Percentiles rank a stretch among this genome's conserved stretches.
Conservation (phyloP, 2,329 filamentous ascomycete species). For the Hypocreales sp. region DNA sequence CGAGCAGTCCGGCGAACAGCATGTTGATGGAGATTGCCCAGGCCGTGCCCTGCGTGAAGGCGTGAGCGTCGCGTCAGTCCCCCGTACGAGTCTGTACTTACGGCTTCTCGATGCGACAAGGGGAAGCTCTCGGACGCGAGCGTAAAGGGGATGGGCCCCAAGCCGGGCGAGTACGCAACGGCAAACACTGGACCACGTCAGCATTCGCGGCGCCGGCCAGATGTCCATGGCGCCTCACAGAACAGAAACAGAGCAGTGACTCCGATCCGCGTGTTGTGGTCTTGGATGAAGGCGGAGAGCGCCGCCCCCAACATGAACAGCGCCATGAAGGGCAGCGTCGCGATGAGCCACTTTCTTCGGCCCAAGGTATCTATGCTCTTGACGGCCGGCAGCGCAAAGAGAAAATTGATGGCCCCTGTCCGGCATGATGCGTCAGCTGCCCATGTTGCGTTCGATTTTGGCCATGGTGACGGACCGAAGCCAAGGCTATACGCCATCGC, state of each 20-base stretch:
- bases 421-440: no score
- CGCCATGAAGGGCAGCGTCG: slow-evolving; percentile 27
- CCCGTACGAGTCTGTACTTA: slow-evolving; percentile 6
- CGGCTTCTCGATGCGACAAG: slow-evolving; percentile 29
- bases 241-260: slow-evolving; percentile 22
- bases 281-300: slow-evolving; percentile 13
- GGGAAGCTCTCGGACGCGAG: slow-evolving; percentile 35
- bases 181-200: slow-evolving; percentile 16
- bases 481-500: slow-evolving; percentile 15
- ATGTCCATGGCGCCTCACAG: slow-evolving; percentile 4
- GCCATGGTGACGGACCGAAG: slow-evolving; percentile 12
- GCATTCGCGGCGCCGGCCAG: not conserved
- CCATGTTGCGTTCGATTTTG: no score
- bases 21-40: slow-evolving; percentile 32
- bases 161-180: slow-evolving; percentile 23
- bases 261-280: slow-evolving; percentile 8
- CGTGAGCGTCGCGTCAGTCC: slow-evolving; percentile 2
- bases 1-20: slow-evolving; percentile 28
- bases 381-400: slow-evolving; percentile 23
- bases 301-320: slow-evolving; percentile 23
- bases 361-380: slow-evolving; percentile 20
- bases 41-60: slow-evolving; percentile 22
- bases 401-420: slow-evolving; percentile 23
- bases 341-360: slow-evolving; percentile 24
- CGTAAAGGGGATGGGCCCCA: slow-evolving; percentile 32